Conservation (phyloP, 2,329 filamentous ascomycete genomes). For the Aspergillus sp. region DNA sequence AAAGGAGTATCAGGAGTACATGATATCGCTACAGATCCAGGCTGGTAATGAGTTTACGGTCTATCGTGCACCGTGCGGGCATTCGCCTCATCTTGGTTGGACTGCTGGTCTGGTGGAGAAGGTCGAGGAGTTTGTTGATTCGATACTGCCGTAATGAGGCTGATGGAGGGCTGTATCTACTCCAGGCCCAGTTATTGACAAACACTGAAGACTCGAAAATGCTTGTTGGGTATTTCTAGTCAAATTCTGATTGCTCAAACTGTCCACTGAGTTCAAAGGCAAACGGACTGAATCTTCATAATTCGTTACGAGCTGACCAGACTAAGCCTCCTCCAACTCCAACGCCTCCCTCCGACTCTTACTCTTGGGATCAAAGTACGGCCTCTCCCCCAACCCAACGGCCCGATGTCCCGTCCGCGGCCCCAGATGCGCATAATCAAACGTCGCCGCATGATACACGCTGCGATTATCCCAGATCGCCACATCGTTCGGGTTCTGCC, state of each 20-base stretch:
- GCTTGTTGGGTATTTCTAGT: no score
- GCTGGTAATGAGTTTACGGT: constrained; percentile 24
- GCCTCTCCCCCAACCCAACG: constrained; percentile 59
- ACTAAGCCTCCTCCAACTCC: background rate
- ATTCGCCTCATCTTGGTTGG: constrained; percentile 41
- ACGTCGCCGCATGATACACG: constrained; percentile 60
- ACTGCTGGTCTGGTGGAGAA: constrained; percentile 30
- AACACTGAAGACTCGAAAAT: no score
- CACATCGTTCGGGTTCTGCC: constrained; percentile 47
- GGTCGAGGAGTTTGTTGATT: constrained; percentile 27
- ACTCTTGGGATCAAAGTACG: constrained; percentile 55
- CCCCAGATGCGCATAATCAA: constrained; percentile 55
- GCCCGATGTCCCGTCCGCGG: constrained; percentile 55
- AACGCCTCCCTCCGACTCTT: constrained; percentile 29
- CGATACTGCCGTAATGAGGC: background rate
- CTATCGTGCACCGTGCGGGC: constrained; percentile 32
- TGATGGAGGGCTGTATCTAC: background rate
- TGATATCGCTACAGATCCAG: no score
- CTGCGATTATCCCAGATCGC: constrained; percentile 64
- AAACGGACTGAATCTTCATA: background rate
- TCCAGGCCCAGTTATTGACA: no score
- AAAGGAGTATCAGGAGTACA: constrained; percentile 15
- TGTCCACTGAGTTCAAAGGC: background rate
- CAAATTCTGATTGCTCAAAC: no score
- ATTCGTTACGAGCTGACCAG: background rate